Base-by-base conservation (phyloP, 352 stramenopile genomes). In the Pythium folliculosum region DNA sequence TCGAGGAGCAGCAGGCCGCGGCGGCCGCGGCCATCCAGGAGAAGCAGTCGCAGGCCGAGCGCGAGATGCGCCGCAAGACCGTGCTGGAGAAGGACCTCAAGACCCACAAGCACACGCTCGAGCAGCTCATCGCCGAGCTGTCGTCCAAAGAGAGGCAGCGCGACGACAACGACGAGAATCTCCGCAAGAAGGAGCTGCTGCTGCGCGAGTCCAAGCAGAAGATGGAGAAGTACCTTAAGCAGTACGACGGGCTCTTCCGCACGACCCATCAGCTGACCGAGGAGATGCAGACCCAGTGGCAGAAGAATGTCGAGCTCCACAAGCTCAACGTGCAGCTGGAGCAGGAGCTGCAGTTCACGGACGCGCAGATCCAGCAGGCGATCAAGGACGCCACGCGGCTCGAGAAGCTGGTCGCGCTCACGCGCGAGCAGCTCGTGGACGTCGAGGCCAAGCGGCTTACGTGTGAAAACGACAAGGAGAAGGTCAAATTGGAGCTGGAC, bases 211-310 rank as follows among this genome's bases (percentile, higher is more conserved):
- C 82, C 45, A 96, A 96, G 72, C 76, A 88, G 8, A 92, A 92
- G 48, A 95, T 97, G 84, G 85, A 97, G 30, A 91, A 90, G 54
- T 95, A 96, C 59, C 67, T 95, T 21, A 90, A 88, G 37, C 81
- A 96, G 56, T 96, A 96, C 58, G 88, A 97, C 58, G 76, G 71
- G 10, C 76, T 97, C 2, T 96, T 94, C 53, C 77, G 84, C 35
- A 91, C 84, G 45, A 92, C 83, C 0, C 84, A 91, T 52, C 86
- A 81, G 16, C 69, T 92, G 30, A 92, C 86, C 1, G 82, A 90
- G 56, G 82, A 81, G n/a, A 92, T 91, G 82, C 83, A 94, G 47
- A 51, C 78, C 27, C 85, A 94, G 54, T 94, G 83, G 86, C 83
- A 91, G 37, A 90, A 89, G 57, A 92, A 96, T 50, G 78, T 94